These are phyloP conservation scores for Annulohypoxylon nitens DNA, from an alignment of 495 filamentous ascomycete species.

Conservation along the genomic window DNA sequence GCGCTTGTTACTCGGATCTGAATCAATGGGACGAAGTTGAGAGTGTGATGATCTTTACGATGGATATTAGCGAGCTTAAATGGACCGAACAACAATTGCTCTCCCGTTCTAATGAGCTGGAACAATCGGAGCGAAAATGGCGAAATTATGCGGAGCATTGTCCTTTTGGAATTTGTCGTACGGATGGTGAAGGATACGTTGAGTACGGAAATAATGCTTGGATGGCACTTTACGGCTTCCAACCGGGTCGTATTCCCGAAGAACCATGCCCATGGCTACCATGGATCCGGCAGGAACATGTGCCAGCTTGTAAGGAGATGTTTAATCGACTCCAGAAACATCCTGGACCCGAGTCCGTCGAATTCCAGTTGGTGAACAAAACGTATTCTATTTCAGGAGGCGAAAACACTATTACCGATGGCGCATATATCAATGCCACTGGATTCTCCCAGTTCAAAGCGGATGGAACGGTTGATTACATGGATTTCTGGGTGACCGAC, in stretches of 20 bases:
- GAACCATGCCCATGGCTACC: constrained; percentile 38
- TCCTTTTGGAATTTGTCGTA: constrained; percentile 76
- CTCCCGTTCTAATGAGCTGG: constrained; percentile 59
- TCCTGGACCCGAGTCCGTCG: constrained; percentile 33
- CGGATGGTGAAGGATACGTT: constrained; percentile 68
- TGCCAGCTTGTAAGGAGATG: constrained; percentile 27
- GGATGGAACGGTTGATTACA: constrained; percentile 56
- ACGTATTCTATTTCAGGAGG: constrained; percentile 41
- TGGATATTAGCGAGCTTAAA: constrained; percentile 64
- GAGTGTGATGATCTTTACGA: constrained; percentile 49
- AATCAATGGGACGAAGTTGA: constrained; percentile 46
- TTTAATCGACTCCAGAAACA: constrained; percentile 28
- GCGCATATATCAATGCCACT: constrained; percentile 31
- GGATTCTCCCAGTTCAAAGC: constrained; percentile 53
- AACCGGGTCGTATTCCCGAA: neutral
- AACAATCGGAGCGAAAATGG: constrained; percentile 74
- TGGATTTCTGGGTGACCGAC: constrained; percentile 57
- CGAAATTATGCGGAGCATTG: constrained; percentile 76
- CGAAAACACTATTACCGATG: constrained; percentile 37
- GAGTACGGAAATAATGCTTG: constrained; percentile 77
- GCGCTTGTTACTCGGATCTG: constrained; percentile 50
- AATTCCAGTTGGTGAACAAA: constrained; percentile 37
- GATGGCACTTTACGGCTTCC: constrained; percentile 54
- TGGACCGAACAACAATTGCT: constrained; percentile 55
- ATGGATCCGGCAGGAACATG: constrained; percentile 37